Evolutionary conservation across 2,329 filamentous ascomycete species (phyloP), one percentile per base, ranked within the genome.

Genomic region (Paracorniculantispora psalliotae): DNA sequence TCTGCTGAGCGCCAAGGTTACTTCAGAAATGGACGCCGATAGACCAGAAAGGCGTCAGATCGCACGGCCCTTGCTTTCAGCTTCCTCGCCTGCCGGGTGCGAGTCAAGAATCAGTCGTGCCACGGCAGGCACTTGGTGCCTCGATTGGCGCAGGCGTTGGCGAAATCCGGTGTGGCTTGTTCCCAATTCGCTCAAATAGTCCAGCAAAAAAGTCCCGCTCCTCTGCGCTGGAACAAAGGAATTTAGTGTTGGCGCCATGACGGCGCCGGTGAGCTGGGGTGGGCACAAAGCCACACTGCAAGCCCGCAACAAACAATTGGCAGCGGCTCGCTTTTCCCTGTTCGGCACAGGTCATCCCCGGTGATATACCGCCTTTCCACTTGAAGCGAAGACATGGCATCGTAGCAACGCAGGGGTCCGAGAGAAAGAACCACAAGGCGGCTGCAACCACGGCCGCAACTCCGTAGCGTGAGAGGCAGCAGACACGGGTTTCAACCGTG

Each of bases 101-200:
- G 46, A 57, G 46, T 57, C 54, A 50, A 43, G 54, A 30, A 8
- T 19, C 23, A 56, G 43, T 13, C 6, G 43, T 39, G 41, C 26
- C n/a, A 56, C 15, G 19, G 53, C 35, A 30, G 54, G 25, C 30
- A 30, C 25, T 43, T 26, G 37, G 55, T 23, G 35, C 30, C 46
- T 50, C 37, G 55, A 57, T 50, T 50, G n/a, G 52, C 41, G n/a
- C 44, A 43, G 46, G 25, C 37, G 47, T 51, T 51, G 55, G 46
- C 55, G 55, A 57, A 44, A 41, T 44, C 55, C 55, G 55, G 55
- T 57, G 55, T 51, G 55, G 46, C 55, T 57, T 19, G 17, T 23
- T 15, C 44, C 15, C 44, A 4, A 43, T 43, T 43, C 39, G 4
- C 37, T 41, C 52, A 55, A 55, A 55, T 55, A n/a, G n/a, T n/a